Evolutionary conservation across 805 yeast species (phyloP).

Genomic region (Zygotorulaspora florentina): DNA sequence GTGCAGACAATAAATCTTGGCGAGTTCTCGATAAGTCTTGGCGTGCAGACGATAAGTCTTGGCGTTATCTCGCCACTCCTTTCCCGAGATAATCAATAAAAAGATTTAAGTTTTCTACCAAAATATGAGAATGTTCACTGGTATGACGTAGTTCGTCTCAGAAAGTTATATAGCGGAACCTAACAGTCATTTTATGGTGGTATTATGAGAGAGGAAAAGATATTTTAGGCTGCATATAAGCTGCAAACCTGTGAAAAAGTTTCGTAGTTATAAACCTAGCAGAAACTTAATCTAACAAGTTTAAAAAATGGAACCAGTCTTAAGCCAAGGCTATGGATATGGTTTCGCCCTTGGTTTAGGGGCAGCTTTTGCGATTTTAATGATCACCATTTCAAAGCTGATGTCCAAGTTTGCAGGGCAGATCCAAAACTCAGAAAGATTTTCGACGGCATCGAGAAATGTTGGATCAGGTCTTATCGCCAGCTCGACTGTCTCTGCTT

Average conservation of each 20-base stretch:
- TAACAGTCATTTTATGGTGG: too few species aligned
- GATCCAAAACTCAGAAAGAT: conserved; percentile 40
- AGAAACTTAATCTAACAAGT: not conserved
- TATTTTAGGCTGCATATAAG: too few species aligned
- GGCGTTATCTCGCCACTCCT: not conserved
- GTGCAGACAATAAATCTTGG: not conserved
- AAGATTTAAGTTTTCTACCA: not conserved
- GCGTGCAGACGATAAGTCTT: not conserved
- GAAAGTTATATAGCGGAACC: not conserved
- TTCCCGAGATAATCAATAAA: not conserved
- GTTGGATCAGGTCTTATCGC: conserved; percentile 41
- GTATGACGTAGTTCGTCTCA: not conserved
- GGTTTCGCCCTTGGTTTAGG: conserved; percentile 41
- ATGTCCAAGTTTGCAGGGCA: conserved; percentile 37
- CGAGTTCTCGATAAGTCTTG: not conserved
- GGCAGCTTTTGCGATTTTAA: conserved; percentile 41
- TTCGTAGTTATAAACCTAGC: too few species aligned
- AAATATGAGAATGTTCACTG: not conserved
- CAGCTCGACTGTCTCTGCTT: conserved; percentile 35
- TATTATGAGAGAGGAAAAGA: too few species aligned
- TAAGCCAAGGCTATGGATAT: conserved; percentile 39
- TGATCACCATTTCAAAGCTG: conserved; percentile 36
- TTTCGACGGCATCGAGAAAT: conserved; percentile 40
- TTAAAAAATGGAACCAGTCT: conserved; percentile 22
- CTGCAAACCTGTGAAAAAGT: too few species aligned